Conservation (phyloP, 129 eudicot species). For the Flaveria robusta region DNA sequence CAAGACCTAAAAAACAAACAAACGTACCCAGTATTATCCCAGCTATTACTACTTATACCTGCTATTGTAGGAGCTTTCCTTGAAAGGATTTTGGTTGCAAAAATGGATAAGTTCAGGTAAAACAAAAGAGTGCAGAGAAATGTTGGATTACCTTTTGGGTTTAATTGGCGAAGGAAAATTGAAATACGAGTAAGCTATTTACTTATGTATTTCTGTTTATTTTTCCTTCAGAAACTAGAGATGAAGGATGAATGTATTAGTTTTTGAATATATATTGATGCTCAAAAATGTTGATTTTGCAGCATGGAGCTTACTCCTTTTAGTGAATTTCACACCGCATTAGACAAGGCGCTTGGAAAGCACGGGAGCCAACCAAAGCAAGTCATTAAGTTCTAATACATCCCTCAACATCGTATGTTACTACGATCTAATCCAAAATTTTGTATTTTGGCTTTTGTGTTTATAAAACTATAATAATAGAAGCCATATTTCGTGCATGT, state of each 20-base stretch:
- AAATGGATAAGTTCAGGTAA: slow-evolving; percentile 68
- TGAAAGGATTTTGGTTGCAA: slow-evolving; percentile 98
- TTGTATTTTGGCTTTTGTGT: slow-evolving; percentile 14
- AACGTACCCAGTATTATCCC: too few relatives aligned
- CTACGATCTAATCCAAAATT: slow-evolving; percentile 8
- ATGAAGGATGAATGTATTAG: background rate
- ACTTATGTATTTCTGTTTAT: background rate
- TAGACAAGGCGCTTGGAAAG: slow-evolving; percentile 94
- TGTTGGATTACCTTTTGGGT: slow-evolving; percentile 75
- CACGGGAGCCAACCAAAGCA: slow-evolving; percentile 93
- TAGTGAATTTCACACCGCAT: slow-evolving; percentile 54
- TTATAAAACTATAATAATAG: slow-evolving; percentile 1
- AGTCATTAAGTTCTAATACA: slow-evolving; percentile 61
- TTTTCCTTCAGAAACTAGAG: background rate
- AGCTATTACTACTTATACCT: background rate
- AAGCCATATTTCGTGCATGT: background rate
- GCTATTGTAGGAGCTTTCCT: slow-evolving; percentile 68
- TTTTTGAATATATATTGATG: slow-evolving; percentile 5
- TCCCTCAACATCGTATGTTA: background rate
- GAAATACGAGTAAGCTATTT: slow-evolving; percentile 67
- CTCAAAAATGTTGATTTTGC: slow-evolving; percentile 33
- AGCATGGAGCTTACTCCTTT: slow-evolving; percentile 85
- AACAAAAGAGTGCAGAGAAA: slow-evolving; percentile 59
- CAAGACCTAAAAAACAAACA: background rate
- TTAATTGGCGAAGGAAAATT: slow-evolving; percentile 70